A percentile compares a stretch with the other conserved stretches of the same genome.
These are phyloP conservation scores for Cladosporium sp. DNA, from an alignment of 2,329 filamentous ascomycete genomes.

Conservation along the genomic window DNA sequence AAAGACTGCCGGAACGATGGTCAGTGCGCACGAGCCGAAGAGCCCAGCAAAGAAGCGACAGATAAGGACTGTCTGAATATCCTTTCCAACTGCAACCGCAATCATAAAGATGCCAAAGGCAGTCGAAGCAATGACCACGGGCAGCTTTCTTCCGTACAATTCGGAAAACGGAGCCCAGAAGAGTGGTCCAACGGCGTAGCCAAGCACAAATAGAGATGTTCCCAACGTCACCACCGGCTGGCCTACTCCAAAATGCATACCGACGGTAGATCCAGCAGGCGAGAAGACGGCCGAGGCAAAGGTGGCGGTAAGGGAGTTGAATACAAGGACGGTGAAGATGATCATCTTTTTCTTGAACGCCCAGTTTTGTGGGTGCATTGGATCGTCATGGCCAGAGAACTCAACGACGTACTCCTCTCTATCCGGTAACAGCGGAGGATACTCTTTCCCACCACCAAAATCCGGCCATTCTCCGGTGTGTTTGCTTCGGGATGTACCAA, in stretches of 20 bases:
- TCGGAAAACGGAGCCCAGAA: slow-evolving; percentile 47
- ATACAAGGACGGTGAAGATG: slow-evolving; percentile 63
- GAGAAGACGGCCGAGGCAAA: slow-evolving; percentile 45
- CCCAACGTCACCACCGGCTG: slow-evolving; percentile 33
- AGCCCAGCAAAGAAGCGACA: slow-evolving; percentile 34
- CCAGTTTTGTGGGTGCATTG: slow-evolving; percentile 79
- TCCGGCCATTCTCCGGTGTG: slow-evolving; percentile 52
- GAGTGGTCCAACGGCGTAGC: slow-evolving; percentile 32
- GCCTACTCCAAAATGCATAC: slow-evolving; percentile 37
- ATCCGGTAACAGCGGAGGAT: slow-evolving; percentile 62
- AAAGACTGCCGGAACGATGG: slow-evolving; percentile 45
- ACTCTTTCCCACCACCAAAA: slow-evolving; percentile 70
- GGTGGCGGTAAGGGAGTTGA: slow-evolving; percentile 64
- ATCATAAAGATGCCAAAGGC: slow-evolving; percentile 43
- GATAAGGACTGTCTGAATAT: slow-evolving; percentile 34
- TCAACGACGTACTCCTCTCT: slow-evolving; percentile 73
- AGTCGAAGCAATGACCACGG: slow-evolving; percentile 29
- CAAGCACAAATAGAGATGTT: slow-evolving; percentile 35
- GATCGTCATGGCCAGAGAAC: slow-evolving; percentile 78
- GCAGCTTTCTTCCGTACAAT: slow-evolving; percentile 31
- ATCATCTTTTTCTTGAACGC: slow-evolving; percentile 64
- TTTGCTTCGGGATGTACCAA: slow-evolving; percentile 43
- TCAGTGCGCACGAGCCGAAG: slow-evolving; percentile 37
- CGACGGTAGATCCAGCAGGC: slow-evolving; percentile 38
- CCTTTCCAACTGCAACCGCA: slow-evolving; percentile 35